These are phyloP conservation scores for Phytophthora ohioensis DNA, from an alignment of 352 stramenopile genomes.

Conservation along the genomic window DNA sequence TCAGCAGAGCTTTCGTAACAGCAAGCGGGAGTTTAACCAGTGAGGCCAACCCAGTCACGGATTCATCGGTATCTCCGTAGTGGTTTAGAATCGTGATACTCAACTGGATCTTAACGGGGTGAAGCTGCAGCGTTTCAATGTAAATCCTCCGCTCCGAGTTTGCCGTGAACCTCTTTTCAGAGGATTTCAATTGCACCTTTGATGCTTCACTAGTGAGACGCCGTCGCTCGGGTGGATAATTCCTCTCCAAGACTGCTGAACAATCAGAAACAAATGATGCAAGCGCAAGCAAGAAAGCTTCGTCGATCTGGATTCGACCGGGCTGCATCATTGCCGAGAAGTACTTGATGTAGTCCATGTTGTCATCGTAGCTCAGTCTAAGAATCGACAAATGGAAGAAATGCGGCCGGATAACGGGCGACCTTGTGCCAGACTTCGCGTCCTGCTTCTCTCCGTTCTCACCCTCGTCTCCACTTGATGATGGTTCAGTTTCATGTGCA, in stretches of 20 bases:
- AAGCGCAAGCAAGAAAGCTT: slow-evolving; percentile 41
- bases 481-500: slow-evolving; percentile 29
- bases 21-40: slow-evolving; percentile 42
- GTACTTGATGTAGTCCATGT: slow-evolving; percentile 91
- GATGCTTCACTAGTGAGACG: slow-evolving; percentile 38
- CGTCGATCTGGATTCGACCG: slow-evolving; percentile 41
- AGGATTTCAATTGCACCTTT: slow-evolving; percentile 23
- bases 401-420: slow-evolving; percentile 28
- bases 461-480: slow-evolving; percentile 17
- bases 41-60: slow-evolving; percentile 24
- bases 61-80: slow-evolving; percentile 35
- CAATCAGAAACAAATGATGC: slow-evolving; percentile 41
- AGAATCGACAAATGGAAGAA: slow-evolving; percentile 87
- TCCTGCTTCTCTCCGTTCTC: slow-evolving; percentile 23
- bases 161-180: slow-evolving; percentile 36
- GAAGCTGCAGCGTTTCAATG: slow-evolving; percentile 86
- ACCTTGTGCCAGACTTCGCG: slow-evolving; percentile 23
- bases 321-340: slow-evolving; percentile 86
- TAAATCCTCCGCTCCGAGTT: slow-evolving; percentile 76
- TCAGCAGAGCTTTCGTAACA: slow-evolving; percentile 43
- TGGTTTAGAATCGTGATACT: slow-evolving; percentile 52
- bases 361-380: slow-evolving; percentile 79
- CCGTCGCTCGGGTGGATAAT: slow-evolving; percentile 32
- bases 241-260: slow-evolving; percentile 18
- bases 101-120: slow-evolving; percentile 82